Conservation (phyloP, 306 rosid species). For the Acacia confusa region DNA sequence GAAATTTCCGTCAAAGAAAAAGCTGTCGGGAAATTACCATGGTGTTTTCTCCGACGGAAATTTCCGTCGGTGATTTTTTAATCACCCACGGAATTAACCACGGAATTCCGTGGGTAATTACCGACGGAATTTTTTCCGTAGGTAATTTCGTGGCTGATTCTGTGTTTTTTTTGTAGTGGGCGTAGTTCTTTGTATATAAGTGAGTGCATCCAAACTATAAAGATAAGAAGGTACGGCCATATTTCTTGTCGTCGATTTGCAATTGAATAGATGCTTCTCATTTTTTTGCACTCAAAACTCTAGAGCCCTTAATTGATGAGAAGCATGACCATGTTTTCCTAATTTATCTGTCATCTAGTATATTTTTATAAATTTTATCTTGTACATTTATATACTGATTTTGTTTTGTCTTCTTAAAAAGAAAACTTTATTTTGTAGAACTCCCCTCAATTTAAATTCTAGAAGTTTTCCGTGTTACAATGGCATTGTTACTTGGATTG, state of each 20-base stretch:
- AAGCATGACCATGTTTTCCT: not conserved
- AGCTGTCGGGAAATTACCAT: too few species aligned
- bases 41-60: too few species aligned
- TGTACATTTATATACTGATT: not conserved
- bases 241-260: not conserved
- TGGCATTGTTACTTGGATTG: too few species aligned
- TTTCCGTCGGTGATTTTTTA: too few species aligned
- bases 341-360: not conserved
- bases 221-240: not conserved
- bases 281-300: not conserved
- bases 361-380: not conserved
- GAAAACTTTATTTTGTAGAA: not conserved
- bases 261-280: not conserved
- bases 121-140: too few species aligned
- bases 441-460: not conserved
- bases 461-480: too few species aligned
- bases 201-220: conserved; percentile 6
- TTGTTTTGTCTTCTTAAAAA: not conserved
- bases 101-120: too few species aligned
- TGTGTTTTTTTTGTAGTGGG: too few species aligned
- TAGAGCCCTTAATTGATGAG: not conserved
- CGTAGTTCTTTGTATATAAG: conserved; percentile 32
- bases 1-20: too few species aligned
- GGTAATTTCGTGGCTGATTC: too few species aligned
- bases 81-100: too few species aligned